A percentile compares a stretch with the other conserved stretches of the same genome.
Conservation (phyloP, 2,329 filamentous ascomycete species). For the Stachybotrys chlorohalonatus region DNA sequence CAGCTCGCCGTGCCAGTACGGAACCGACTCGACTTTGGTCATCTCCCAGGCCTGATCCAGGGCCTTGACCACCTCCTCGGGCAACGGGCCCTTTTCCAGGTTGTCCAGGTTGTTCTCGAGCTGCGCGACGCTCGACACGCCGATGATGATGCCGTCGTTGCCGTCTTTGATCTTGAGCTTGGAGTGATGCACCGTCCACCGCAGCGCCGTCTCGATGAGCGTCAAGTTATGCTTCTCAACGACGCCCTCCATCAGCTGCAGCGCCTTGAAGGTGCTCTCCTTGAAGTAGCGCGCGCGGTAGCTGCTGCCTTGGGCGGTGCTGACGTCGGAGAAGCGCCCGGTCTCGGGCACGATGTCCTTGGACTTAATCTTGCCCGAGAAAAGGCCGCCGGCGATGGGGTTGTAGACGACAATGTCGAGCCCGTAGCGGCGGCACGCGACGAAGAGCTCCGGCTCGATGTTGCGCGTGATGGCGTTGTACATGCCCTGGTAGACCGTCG, state of each 20-base stretch:
- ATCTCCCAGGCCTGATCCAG: slow-evolving; percentile 71
- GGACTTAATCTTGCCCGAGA: slow-evolving; percentile 71
- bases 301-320: slow-evolving; percentile 38
- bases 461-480: slow-evolving; percentile 73
- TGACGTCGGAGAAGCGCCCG: slow-evolving; percentile 59
- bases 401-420: slow-evolving; percentile 77
- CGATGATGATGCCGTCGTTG: slow-evolving; percentile 52
- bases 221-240: slow-evolving; percentile 59
- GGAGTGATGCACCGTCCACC: slow-evolving; percentile 68
- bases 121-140: slow-evolving; percentile 48
- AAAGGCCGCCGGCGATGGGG: slow-evolving; percentile 70
- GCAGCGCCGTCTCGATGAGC: slow-evolving; percentile 62
- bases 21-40: slow-evolving; percentile 47
- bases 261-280: slow-evolving; percentile 52
- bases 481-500: slow-evolving; percentile 82
- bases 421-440: slow-evolving; percentile 65
- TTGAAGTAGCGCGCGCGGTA: slow-evolving; percentile 68
- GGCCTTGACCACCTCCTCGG: slow-evolving; percentile 63
- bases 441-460: slow-evolving; percentile 67
- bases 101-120: slow-evolving; percentile 47
- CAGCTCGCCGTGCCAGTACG: slow-evolving; percentile 52
- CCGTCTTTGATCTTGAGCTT: slow-evolving; percentile 40
- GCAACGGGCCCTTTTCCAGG: slow-evolving; percentile 62
- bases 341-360: slow-evolving; percentile 51
- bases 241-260: slow-evolving; percentile 59